Evolutionary conservation across 2,329 filamentous ascomycete species (phyloP).

Genomic region (Pestalotiopsis sp.): DNA sequence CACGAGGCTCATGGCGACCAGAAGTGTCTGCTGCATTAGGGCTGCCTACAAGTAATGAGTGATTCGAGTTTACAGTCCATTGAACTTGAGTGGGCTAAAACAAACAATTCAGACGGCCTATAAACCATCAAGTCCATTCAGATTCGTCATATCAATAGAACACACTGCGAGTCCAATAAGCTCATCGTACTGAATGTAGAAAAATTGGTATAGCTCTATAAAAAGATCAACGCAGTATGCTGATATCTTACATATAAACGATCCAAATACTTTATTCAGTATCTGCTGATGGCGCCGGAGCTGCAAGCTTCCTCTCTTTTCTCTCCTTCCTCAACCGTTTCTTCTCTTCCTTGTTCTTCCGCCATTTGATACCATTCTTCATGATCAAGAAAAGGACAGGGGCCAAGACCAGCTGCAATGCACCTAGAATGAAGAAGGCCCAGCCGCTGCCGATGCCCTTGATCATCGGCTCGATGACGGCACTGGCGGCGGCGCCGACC

Average conservation of each 20-base stretch:
- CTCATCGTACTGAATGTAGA: too few species aligned
- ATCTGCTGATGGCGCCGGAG: background rate
- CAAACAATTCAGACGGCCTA: too few species aligned
- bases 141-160: too few species aligned
- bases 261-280: background rate
- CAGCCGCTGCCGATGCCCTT: conserved; percentile 44
- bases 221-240: too few species aligned
- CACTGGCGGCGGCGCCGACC: conserved; percentile 44
- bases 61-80: too few species aligned
- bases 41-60: too few species aligned
- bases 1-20: background rate
- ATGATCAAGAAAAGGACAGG: conserved; percentile 36
- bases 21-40: background rate
- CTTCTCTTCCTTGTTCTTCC: conserved; percentile 21
- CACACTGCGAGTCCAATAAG: too few species aligned
- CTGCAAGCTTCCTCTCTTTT: conserved; percentile 31
- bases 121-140: too few species aligned
- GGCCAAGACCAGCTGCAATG: conserved; percentile 30
- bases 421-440: conserved; percentile 40
- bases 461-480: conserved; percentile 44
- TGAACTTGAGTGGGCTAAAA: too few species aligned
- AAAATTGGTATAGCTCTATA: too few species aligned
- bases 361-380: conserved; percentile 30
- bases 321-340: conserved; percentile 47
- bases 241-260: background rate